phyloP scores from a whole-genome alignment of 2,329 filamentous ascomycete species.

The Trichoderma brevicompactum region DNA sequence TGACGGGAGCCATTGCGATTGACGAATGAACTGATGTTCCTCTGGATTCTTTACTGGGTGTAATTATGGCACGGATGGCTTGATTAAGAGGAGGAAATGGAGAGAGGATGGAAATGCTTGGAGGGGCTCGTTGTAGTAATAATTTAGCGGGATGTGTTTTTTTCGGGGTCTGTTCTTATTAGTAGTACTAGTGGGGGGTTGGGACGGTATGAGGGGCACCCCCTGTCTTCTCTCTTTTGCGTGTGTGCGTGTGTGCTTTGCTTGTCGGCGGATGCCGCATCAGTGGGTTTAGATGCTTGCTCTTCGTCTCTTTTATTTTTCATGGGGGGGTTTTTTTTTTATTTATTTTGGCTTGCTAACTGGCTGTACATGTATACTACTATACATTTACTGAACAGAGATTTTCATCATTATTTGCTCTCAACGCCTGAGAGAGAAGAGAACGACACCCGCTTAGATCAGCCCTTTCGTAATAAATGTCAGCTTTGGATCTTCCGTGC shows the following conservation, averaged over 20 bases:
- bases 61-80: not conserved
- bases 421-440: no score
- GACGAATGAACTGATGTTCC: slow-evolving; percentile 28
- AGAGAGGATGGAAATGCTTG: not conserved
- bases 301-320: no score
- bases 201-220: not conserved
- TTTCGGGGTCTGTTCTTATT: not conserved
- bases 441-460: not conserved
- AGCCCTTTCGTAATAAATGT: not conserved
- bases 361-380: no score
- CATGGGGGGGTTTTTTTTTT: no score
- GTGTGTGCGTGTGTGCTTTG: no score
- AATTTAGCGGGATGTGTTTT: slow-evolving; percentile 19
- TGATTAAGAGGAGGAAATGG: not conserved
- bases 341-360: no score
- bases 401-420: not conserved
- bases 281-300: not conserved
- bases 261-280: not conserved
- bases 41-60: not conserved
- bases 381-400: no score
- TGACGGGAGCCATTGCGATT: slow-evolving; percentile 68
- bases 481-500: not conserved
- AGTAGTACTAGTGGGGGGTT: slow-evolving; percentile 1
- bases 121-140: slow-evolving; percentile 16
- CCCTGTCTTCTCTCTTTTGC: not conserved